Evolutionary conservation across 768 basidiomycete species (phyloP), one percentile per base, ranked within the genome.

Genomic region (Trametes sanguinea): DNA sequence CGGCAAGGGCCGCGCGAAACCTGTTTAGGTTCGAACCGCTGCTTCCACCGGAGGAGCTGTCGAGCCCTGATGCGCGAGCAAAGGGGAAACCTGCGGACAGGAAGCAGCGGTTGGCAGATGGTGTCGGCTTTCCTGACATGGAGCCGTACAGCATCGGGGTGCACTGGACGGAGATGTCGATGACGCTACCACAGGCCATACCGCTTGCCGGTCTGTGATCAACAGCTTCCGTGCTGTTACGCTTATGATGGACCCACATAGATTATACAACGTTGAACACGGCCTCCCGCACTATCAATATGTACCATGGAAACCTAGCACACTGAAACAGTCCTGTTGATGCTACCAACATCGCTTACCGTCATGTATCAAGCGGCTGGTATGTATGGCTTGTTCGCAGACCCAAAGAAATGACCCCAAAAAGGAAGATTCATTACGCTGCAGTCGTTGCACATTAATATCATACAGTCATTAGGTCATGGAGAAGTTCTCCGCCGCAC

Each of bases 111-210:
- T 2, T 59, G 37, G 58, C 63, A 9, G 63, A 64, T 33, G 63
- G 58, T 4, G 22, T 60, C 17, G 58, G 30, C 4, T 64, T 64
- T 32, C 58, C 63, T 42, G 58, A 56, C 10, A 54, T 64, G 5
- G 58, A 60, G 2, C 54, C 63, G 5, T 64, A 64, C 16, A 56
- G 54, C 16, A 32, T 58, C 16, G 63, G 63, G 1, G n/a, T 64
- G 8, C 58, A 64, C 30, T 64, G 63, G 63, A 64, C 43, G 16
- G 50, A 64, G 8, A 17, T 64, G 16, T 40, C 45, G 6, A 45
- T 64, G 27, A 60, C 54, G 5, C 29, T 64, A 7, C 58, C 63
- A 2, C 63, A 54, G 35, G 54, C 63, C 1, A 51, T 60, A 7
- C 63, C 63, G n/a, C 50, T 64, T 4, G 58, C 63, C 1, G 51